These are phyloP conservation scores for Trichosporon sp. DNA, from an alignment of 1,284 basidiomycete genomes.

Conservation along the genomic window DNA sequence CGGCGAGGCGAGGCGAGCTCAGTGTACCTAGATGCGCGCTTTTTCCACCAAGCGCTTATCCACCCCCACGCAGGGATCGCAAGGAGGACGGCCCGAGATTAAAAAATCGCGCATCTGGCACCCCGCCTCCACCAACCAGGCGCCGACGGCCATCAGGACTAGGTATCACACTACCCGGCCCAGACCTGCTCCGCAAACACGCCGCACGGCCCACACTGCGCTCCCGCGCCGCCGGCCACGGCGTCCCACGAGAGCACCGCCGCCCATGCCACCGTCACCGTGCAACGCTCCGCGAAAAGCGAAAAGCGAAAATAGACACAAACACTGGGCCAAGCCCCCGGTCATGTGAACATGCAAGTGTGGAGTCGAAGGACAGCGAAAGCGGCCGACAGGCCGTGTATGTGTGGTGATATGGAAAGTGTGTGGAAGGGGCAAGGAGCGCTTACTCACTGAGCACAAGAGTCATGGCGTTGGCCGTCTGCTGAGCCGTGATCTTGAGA, in stretches of 20 bases:
- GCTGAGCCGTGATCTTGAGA: slow-evolving; percentile 37
- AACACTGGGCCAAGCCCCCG: not conserved
- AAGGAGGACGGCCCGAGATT: not conserved
- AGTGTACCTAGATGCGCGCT: not conserved
- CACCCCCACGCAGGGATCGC: no score
- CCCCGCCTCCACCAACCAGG: not conserved
- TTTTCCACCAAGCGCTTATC: not conserved
- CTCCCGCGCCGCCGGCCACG: no score
- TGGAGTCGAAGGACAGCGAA: not conserved
- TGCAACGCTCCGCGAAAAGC: not conserved
- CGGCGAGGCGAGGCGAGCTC: not conserved
- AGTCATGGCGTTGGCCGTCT: slow-evolving; percentile 50
- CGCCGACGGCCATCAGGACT: not conserved
- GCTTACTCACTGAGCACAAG: slow-evolving; percentile 44
- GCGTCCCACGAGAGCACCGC: not conserved
- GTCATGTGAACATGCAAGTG: no score
- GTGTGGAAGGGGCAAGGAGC: not conserved
- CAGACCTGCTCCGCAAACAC: not conserved
- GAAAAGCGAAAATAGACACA: not conserved
- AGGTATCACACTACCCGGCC: not conserved
- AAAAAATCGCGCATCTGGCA: not conserved
- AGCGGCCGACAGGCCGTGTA: no score
- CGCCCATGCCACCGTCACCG: not conserved
- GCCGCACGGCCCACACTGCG: no score
- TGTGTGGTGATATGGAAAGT: no score